Base-by-base conservation (phyloP, 352 stramenopile genomes). In the Peronospora destructor region DNA sequence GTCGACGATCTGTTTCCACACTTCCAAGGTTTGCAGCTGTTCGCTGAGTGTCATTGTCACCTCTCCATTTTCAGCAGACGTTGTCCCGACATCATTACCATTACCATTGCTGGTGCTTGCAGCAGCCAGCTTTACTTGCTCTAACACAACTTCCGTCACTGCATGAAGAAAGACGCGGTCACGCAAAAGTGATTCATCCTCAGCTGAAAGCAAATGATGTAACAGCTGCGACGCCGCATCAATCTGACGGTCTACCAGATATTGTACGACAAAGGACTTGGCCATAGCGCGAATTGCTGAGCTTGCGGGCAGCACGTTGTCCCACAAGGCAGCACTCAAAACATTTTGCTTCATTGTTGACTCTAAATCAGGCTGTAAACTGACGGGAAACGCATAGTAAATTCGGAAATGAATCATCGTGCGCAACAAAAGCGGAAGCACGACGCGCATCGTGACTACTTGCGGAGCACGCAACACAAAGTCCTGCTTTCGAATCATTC, bases 401-500 rank as follows among this genome's bases (percentile, higher is more conserved):
- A 84, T 53, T 17, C 66, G 66, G 23, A 78, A 78, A 0, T 56
- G 51, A 0, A 70, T 54, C 73, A 91, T 88, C 0, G 68, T 68
- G 13, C 78, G 78, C 25, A 86, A 54, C 13, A 90, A 32, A 16
- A 91, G 61, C 16, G 83, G 83, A 16, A 94, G 49, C 11, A 83
- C 71, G 2, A 94, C 76, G 17, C 83, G 80, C 73, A 91, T 88
- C 6, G 77, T 86, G 14, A 90, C 64, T 3, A 91, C 79, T 52
- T 87, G 78, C 3, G 83, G 80, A 10, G 80, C 73, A 21, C 80
- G 75, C 17, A 94, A 38, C n/a, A 91, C 68, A 26, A 74, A 91
- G 39, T 94, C 83, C 35, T 84, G 73, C 57, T 90, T 90, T 13
- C 83, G 80, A 43, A 91, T 71, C 83, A 91, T 94, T 6, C 83